phyloP scores from a whole-genome alignment of 495 filamentous ascomycete species.

The Chaetomium fimeti region DNA sequence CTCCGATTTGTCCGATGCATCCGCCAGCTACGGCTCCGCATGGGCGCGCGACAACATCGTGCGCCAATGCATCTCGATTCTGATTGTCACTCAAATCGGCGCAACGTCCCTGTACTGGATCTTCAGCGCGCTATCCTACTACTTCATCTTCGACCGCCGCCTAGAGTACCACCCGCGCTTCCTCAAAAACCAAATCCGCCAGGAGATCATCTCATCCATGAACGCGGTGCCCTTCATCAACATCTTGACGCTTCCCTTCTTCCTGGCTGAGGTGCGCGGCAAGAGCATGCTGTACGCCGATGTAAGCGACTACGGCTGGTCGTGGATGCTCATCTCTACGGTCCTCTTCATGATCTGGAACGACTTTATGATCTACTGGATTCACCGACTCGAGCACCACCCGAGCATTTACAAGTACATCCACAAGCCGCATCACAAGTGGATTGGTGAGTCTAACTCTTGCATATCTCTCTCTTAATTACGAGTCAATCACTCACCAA shows the following conservation, averaged over 20 bases:
- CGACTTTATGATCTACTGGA: conserved; percentile 30
- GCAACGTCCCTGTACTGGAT: conserved; percentile 25
- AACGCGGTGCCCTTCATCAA: conserved; percentile 28
- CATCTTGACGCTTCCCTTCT: conserved; percentile 27
- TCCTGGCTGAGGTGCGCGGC: conserved; percentile 30
- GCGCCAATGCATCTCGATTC: conserved; percentile 26
- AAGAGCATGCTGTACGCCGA: conserved; percentile 25
- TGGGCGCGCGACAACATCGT: conserved; percentile 29
- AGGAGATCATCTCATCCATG: conserved; percentile 28
- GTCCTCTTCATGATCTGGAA: conserved; percentile 31
- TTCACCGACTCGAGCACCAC: conserved; percentile 31
- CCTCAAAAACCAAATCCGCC: conserved; percentile 29
- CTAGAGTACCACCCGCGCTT: conserved; percentile 29
- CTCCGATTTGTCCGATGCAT: conserved; percentile 11
- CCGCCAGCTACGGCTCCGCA: conserved; percentile 17
- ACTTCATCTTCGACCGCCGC: conserved; percentile 28
- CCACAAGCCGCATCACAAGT: conserved; percentile 32
- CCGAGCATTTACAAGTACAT: conserved; percentile 30
- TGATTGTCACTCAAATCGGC: conserved; percentile 28
- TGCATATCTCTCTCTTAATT: background rate
- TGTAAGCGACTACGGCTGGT: conserved; percentile 25
- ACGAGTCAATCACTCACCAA: background rate
- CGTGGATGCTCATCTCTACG: conserved; percentile 23
- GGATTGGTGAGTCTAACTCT: conserved; percentile 21
- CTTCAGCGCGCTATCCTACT: conserved; percentile 29